These are phyloP conservation scores for Rubia yunnanensis DNA, from an alignment of 257 asterid genomes.

Conservation along the genomic window DNA sequence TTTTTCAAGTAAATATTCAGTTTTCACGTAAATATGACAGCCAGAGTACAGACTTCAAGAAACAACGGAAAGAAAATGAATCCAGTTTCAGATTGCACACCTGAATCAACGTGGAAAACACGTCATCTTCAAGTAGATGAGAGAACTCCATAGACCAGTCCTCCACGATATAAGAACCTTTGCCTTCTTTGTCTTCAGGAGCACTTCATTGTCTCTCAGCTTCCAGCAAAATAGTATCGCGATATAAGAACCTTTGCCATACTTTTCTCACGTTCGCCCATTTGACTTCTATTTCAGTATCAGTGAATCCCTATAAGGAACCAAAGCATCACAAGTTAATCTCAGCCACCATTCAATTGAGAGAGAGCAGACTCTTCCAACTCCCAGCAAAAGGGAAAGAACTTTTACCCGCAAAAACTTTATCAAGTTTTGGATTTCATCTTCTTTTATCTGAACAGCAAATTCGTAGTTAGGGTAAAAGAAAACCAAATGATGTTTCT, in stretches of 20 bases:
- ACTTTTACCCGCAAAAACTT: slow-evolving; percentile 63
- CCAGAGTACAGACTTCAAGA: background rate
- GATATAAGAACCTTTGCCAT: slow-evolving; percentile 91
- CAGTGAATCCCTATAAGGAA: slow-evolving; percentile 49
- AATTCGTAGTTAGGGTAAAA: slow-evolving; percentile 76
- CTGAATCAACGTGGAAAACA: slow-evolving; percentile 71
- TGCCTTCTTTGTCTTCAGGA: no score
- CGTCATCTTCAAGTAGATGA: slow-evolving; percentile 65
- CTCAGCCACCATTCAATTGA: background rate
- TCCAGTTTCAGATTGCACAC: slow-evolving; percentile 19
- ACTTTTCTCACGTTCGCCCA: slow-evolving; percentile 66
- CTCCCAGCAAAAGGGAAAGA: slow-evolving; percentile 12
- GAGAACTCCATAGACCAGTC: slow-evolving; percentile 58
- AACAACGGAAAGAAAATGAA: background rate
- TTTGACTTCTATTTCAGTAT: slow-evolving; percentile 71
- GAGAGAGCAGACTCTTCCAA: background rate
- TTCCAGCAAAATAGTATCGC: slow-evolving; percentile 76
- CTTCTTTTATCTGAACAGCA: slow-evolving; percentile 83
- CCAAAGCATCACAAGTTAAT: slow-evolving; percentile 14
- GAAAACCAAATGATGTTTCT: no score
- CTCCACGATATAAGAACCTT: slow-evolving; percentile 38
- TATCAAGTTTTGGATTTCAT: slow-evolving; percentile 70
- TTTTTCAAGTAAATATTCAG: no score
- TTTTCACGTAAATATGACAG: no score
- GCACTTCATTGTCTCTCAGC: slow-evolving; percentile 74